Evolutionary conservation across 768 basidiomycete genomes (phyloP).

Genomic region (Suillus paluster): DNA sequence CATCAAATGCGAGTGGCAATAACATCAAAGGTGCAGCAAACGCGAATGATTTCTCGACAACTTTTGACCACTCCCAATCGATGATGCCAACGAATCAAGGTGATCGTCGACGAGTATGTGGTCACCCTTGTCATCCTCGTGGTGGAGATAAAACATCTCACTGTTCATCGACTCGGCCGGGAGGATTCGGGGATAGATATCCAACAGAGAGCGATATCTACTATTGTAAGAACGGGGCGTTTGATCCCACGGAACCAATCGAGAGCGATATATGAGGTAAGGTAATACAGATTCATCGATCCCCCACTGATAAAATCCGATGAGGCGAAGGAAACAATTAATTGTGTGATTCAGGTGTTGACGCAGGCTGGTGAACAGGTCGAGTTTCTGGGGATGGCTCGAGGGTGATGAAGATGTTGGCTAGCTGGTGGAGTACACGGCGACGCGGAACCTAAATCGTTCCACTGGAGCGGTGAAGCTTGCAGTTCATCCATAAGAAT

Average conservation of each 20-base stretch:
- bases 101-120: constrained; percentile 30
- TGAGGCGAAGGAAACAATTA: neutral
- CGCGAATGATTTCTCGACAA: neutral
- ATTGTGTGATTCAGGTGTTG: neutral
- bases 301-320: neutral
- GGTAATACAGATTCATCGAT: neutral
- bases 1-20: neutral
- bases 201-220: constrained; percentile 13
- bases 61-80: constrained; percentile 34
- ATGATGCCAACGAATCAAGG: constrained; percentile 28
- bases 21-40: neutral
- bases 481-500: neutral
- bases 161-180: neutral
- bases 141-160: constrained; percentile 23
- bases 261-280: constrained; percentile 12
- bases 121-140: constrained; percentile 27
- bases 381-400: neutral
- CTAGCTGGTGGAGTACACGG: neutral
- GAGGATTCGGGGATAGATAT: neutral
- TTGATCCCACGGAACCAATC: too few relatives aligned
- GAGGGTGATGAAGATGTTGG: neutral
- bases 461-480: neutral
- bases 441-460: neutral
- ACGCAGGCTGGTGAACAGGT: neutral
- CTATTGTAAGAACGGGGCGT: too few relatives aligned